Conservation (phyloP, 2,329 filamentous ascomycete genomes). For the Drechslera avenae region DNA sequence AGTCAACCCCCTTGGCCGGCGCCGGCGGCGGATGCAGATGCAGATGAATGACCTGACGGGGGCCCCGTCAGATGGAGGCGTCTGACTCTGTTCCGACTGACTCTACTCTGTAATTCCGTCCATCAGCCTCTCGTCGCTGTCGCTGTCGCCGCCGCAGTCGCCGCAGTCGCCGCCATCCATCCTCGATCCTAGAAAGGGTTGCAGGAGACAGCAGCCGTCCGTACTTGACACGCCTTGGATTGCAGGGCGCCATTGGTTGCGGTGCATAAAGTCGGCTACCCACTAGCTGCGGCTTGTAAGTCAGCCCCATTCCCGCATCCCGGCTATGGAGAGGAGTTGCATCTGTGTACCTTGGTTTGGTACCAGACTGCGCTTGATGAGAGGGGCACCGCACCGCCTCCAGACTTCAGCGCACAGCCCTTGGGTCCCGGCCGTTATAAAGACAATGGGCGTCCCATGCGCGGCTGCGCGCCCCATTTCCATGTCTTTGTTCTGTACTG, state of each 20-base stretch:
- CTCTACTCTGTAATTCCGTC: not conserved
- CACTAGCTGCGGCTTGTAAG: conserved; percentile 40
- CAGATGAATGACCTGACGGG: conserved; percentile 9
- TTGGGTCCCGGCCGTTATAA: conserved; percentile 16
- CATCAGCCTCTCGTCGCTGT: too few species aligned
- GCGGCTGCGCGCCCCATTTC: conserved; percentile 6
- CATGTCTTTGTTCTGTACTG: conserved; percentile 17
- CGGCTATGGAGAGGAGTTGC: too few species aligned
- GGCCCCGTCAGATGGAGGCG: not conserved
- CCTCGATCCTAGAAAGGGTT: too few species aligned
- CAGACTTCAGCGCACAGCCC: conserved; percentile 32
- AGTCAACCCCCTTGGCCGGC: conserved; percentile 2
- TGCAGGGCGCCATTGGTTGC: conserved; percentile 10
- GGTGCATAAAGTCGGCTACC: conserved; percentile 23
- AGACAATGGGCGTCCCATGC: conserved; percentile 21
- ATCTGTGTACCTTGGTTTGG: conserved; percentile 4
- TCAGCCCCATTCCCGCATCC: conserved; percentile 12
- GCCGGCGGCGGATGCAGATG: not conserved
- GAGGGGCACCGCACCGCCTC: conserved; percentile 18
- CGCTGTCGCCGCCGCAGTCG: too few species aligned
- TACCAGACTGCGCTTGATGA: conserved; percentile 16
- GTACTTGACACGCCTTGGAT: conserved; percentile 1
- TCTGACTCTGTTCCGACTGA: not conserved
- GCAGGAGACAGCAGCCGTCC: conserved; percentile 2
- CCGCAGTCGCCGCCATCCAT: too few species aligned